Evolutionary conservation across 2,329 filamentous ascomycete species (phyloP).

Genomic region (Cryoendolithus antarcticus): DNA sequence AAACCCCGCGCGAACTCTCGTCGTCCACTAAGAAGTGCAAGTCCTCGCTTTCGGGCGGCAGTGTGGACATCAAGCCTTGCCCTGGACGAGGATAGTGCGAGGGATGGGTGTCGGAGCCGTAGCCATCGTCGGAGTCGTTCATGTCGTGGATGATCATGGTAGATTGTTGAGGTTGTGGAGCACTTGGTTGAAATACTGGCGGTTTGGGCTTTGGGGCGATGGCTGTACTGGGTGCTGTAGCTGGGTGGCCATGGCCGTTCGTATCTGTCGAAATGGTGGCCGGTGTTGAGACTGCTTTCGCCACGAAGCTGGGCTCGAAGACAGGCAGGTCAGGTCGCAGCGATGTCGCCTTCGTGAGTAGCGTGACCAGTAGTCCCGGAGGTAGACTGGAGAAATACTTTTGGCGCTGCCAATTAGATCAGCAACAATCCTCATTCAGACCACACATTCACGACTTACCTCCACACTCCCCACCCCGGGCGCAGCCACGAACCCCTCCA

Average conservation of each 20-base stretch:
- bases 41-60: slow-evolving; percentile 47
- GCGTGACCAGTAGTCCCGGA: slow-evolving; percentile 48
- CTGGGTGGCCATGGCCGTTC: slow-evolving; percentile 11
- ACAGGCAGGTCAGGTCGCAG: slow-evolving; percentile 54
- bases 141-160: slow-evolving; percentile 14
- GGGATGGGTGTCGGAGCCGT: slow-evolving; percentile 38
- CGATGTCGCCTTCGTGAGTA: slow-evolving; percentile 50
- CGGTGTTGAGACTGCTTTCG: not conserved
- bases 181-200: slow-evolving; percentile 8
- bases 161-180: slow-evolving; percentile 9
- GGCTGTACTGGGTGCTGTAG: slow-evolving; percentile 1
- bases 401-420: slow-evolving; percentile 12
- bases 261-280: slow-evolving; percentile 20
- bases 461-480: slow-evolving; percentile 29
- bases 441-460: slow-evolving; percentile 18
- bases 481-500: slow-evolving; percentile 27
- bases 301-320: slow-evolving; percentile 34
- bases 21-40: slow-evolving; percentile 51
- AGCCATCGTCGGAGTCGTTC: slow-evolving; percentile 40
- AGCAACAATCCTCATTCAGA: not conserved
- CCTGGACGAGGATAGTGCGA: slow-evolving; percentile 52
- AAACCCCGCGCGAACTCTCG: slow-evolving; percentile 38
- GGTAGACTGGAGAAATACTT: slow-evolving; percentile 50
- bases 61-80: slow-evolving; percentile 41
- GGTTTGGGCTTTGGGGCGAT: slow-evolving; percentile 5